Conservation (phyloP, 441 rosid species). For the Populus trichocarpa region DNA sequence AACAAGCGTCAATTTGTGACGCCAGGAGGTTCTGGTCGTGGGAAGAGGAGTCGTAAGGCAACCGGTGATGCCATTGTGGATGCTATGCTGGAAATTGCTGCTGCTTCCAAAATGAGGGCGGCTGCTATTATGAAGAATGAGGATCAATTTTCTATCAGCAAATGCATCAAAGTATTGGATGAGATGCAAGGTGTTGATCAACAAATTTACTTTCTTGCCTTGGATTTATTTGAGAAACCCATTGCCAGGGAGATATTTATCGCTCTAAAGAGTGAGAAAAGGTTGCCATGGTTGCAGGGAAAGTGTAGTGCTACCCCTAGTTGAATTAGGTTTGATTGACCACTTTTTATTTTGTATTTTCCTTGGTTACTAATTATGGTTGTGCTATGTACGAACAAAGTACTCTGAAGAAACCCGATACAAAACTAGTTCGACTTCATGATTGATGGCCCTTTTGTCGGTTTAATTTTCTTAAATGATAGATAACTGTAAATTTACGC, state of each 20-base stretch:
- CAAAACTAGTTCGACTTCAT: slow-evolving; percentile 28
- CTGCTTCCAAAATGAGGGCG: slow-evolving; percentile 80
- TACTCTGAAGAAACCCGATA: slow-evolving; percentile 9
- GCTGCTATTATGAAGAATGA: slow-evolving; percentile 60
- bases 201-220: slow-evolving; percentile 59
- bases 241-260: slow-evolving; percentile 63
- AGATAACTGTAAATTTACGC: not conserved
- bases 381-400: not conserved
- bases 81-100: slow-evolving; percentile 86
- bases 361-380: not conserved
- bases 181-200: slow-evolving; percentile 89
- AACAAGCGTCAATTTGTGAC: slow-evolving; percentile 40
- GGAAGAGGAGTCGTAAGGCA: slow-evolving; percentile 71
- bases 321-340: slow-evolving; percentile 17
- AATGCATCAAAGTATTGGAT: slow-evolving; percentile 78
- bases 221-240: slow-evolving; percentile 79
- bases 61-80: slow-evolving; percentile 85
- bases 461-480: not conserved
- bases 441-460: slow-evolving; percentile 19
- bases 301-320: slow-evolving; percentile 49
- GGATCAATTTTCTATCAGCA: slow-evolving; percentile 78
- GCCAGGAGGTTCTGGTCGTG: slow-evolving; percentile 48
- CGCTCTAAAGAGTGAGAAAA: slow-evolving; percentile 71
- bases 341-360: slow-evolving; percentile 14
- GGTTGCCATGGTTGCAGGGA: slow-evolving; percentile 68